Base-by-base conservation (phyloP, 208 protist genomes). In the Wallacemonas sp. region DNA sequence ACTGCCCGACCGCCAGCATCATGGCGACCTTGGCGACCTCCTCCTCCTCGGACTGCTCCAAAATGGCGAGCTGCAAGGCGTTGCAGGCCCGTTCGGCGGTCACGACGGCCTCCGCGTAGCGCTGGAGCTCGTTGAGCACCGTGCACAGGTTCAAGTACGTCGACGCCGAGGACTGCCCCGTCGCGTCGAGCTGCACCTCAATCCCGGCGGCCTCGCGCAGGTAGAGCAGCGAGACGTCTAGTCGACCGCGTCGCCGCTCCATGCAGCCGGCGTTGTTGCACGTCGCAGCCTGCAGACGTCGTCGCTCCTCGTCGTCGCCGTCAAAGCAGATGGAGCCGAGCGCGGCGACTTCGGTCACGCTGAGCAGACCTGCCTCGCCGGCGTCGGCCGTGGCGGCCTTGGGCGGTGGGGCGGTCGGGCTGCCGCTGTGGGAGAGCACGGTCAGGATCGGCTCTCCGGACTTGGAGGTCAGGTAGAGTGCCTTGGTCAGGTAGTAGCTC, bases 191-290 rank as follows among this genome's bases (percentile, higher is more conserved):
- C 32, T 69, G 68, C 2, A 72, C 70, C 61, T 92, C 85, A 2
- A 87, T 66, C 22, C 82, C 72, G 36, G 87, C 75, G 1, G 88
- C 84, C 69, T 92, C 77, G 31, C 79, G 74, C 8, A 97, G 74
- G 55, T 92, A 86, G 3, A 65, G 18, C 2, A 94, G 75, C 8
- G 90, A 80, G 3, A 80, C 65, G 20, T 81, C 72, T 23, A 88
- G 64, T 2, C 67, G 67, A 23, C 77, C 81, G 18, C 92, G 89
- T 14, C 89, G 83, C 28, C 86, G 83, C 65, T 94, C 86, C 74
- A 97, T 83, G 65, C 89, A 96, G 14, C 92, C 92, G 28, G 95
- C 77, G 73, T 97, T 95, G 76, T 97, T 97, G 46, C 84, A 77
- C 61, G 92, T 97, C 3, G 88, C 72, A 1, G 88, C 90, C 44